Conservation (phyloP, 148 eudicot genomes). For the Silene uniflora region DNA sequence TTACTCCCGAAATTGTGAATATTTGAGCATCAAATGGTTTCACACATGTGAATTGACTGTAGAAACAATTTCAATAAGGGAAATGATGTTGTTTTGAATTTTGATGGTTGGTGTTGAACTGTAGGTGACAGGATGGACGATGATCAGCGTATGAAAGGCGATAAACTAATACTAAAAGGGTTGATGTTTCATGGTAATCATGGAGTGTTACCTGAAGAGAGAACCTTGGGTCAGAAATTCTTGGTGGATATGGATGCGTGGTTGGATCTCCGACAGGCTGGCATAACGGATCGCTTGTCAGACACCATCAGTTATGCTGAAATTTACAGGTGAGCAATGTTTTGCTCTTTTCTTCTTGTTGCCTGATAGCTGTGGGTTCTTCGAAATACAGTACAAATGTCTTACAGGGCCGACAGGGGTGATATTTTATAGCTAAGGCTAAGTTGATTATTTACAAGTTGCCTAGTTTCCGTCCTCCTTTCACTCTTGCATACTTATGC, state of each 20-base stretch:
- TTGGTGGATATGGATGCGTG: slow-evolving; percentile 84
- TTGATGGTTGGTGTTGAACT: slow-evolving; percentile 3
- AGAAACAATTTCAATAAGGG: neutral
- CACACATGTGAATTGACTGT: neutral
- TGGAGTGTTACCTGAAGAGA: slow-evolving; percentile 85
- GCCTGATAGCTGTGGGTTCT: too few relatives aligned
- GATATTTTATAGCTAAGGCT: too few relatives aligned
- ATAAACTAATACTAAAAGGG: slow-evolving; percentile 77
- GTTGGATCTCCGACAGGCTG: slow-evolving; percentile 80
- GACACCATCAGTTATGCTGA: slow-evolving; percentile 84
- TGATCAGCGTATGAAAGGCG: slow-evolving; percentile 49
- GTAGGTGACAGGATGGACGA: slow-evolving; percentile 33
- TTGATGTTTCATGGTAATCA: slow-evolving; percentile 83
- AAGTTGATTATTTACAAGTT: too few relatives aligned
- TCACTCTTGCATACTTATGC: too few relatives aligned
- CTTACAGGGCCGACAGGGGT: too few relatives aligned
- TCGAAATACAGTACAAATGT: too few relatives aligned
- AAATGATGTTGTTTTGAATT: neutral
- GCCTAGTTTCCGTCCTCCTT: too few relatives aligned
- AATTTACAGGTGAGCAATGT: slow-evolving; percentile 62
- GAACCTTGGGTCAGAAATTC: slow-evolving; percentile 83
- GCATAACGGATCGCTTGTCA: slow-evolving; percentile 55
- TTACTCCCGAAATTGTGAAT: too few relatives aligned
- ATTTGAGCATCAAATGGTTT: neutral
- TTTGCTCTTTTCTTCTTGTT: neutral